Base-by-base conservation (phyloP, 1,139 yeast species). In the Chernovozyma aurita region DNA sequence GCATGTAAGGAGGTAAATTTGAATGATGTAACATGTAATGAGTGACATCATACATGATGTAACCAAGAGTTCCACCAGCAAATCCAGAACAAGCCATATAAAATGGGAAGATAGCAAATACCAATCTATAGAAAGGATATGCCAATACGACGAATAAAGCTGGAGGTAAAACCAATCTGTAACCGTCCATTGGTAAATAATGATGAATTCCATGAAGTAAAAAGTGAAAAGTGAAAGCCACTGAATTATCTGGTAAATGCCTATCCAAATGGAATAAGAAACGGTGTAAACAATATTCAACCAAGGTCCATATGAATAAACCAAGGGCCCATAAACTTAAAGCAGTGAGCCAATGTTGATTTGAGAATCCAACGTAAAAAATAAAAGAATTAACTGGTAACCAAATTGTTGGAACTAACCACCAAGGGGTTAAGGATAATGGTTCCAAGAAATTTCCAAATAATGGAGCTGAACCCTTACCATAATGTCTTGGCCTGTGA, bases 151-250 rank as follows among this genome's bases (percentile, higher is more conserved):
- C 35, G 48, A 90, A 81, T 53, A 92, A 66, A 0, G 97, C 70
- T 32, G 99, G 99, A 4, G 99, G 99, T 82, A 92, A 82, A 31
- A 92, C 99, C 55, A 92, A 75, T 56, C 99, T 79, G 60, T 80
- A 71, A 41, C 78, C 77, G 64, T 92, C 99, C 98, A 94, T 92
- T 42, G 99, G 99, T 50, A 92, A 72, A 61, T 87, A 92, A 60
- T 92, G 99, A 59, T 92, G 99, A 38, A 90, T 84, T 36, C 99
- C 99, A 53, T 92, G 99, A 46, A 90, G 70, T 44, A 88, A 62
- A 70, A 92, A 92, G 61, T 92, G 99, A 32, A 87, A 49, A 2
- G 95, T 78, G 53, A 84, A 80, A 15, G 85, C 85, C 25, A 75
- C 40, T 34, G 80, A 82, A 59, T 84, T 77, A 47, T 86, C 85